Conservation (phyloP, 176 grass and related monocot genomes). For the Oryza longistaminata region DNA sequence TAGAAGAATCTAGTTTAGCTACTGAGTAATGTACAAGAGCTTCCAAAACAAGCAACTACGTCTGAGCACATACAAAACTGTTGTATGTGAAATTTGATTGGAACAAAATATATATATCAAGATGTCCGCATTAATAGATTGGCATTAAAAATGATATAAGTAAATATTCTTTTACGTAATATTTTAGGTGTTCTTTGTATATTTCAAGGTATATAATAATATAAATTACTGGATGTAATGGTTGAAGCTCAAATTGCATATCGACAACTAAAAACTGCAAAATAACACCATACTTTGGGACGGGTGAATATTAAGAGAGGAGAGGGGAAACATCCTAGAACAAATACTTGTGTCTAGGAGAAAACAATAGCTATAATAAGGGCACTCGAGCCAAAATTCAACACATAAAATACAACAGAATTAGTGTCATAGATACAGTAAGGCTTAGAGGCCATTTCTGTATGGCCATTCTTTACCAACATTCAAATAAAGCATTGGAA, state of each 20-base stretch:
- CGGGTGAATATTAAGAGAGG: background rate
- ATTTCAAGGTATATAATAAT: background rate
- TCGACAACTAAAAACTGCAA: background rate
- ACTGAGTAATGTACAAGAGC: background rate
- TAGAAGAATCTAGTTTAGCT: background rate
- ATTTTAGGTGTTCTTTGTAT: background rate
- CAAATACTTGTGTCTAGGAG: background rate
- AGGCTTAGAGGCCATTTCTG: background rate
- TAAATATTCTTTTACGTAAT: background rate
- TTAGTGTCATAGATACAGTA: background rate
- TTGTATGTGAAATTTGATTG: background rate
- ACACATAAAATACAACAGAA: background rate
- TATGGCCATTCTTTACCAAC: background rate
- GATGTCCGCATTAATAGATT: background rate
- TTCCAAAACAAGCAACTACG: background rate
- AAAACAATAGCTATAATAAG: background rate
- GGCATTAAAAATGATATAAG: background rate
- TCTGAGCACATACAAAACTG: background rate
- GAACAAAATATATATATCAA: background rate
- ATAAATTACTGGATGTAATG: background rate
- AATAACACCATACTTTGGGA: background rate
- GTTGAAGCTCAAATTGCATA: background rate
- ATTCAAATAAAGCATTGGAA: constrained; percentile 10
- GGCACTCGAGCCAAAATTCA: background rate
- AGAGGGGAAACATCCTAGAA: background rate